Base-by-base conservation (phyloP, 257 asterid genomes). In the Orobanche coerulescens region DNA sequence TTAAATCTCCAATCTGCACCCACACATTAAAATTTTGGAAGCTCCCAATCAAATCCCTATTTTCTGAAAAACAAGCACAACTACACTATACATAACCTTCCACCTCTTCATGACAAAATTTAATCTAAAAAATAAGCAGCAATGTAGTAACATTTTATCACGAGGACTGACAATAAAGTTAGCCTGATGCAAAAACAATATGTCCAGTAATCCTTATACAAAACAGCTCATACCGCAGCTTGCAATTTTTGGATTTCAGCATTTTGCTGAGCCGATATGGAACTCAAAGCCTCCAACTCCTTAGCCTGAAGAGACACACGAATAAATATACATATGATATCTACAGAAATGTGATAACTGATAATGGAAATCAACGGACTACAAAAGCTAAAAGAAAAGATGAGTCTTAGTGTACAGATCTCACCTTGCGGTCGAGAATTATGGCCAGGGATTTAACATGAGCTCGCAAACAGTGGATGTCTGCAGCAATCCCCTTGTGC, bases 401-500 rank as follows among this genome's bases (percentile, higher is more conserved):
- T 26, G 24, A 55, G 24, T 20, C 47, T 49, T 15, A 67, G 68
- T 19, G 31, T 4, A 62, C 61, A 61, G 15, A 69, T 55, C 63
- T 64, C 46, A 93, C 99, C 97, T 89, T 93, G 60, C 74, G 75
- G 64, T 76, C 80, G 7, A 89, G 82, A 71, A 84, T 81, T 68
- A 67, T 67, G 53, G 84, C 73, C 64, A 93, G 77, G 51, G 94
- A 84, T 67, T 74, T 79, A 57, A 85, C 87, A 77, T 79, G 80
- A 62, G 99, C 97, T 52, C 92, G 79, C 66, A 89, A 62, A 74
- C 76, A 61, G 78, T 89, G 95, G 58, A 89, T 69, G 39, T 85
- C 85, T 20, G 94, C 75, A 66, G 97, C 96, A 73, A 84, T 57
- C 64, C 81, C 91, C 78, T 93, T 93, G 84, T 83, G 84, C 50